Evolutionary conservation across 768 basidiomycete genomes (phyloP).

Genomic region (Leccinum subtestaceum): DNA sequence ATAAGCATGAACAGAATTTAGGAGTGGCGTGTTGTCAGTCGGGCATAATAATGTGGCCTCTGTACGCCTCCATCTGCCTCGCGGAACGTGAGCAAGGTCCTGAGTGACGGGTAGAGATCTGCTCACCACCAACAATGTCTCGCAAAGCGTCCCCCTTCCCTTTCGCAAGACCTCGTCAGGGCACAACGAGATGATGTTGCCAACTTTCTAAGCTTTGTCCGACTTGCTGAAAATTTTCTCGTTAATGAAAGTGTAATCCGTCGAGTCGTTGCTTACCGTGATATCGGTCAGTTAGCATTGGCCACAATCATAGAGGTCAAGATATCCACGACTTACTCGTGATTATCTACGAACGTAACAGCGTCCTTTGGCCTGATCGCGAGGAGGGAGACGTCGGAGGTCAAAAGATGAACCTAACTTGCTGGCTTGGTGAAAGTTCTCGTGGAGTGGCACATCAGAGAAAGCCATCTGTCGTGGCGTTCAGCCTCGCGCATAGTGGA

Average conservation of each 20-base stretch:
- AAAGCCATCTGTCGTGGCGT: conserved; percentile 26
- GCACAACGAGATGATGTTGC: conserved; percentile 95
- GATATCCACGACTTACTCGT: conserved; percentile 56
- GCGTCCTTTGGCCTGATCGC: conserved; percentile 71
- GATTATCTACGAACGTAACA: conserved; percentile 89
- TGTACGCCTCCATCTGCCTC: no score
- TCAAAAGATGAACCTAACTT: conserved; percentile 66
- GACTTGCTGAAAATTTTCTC: conserved; percentile 41
- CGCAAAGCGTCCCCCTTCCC: conserved; percentile 94
- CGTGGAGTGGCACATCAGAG: conserved; percentile 89
- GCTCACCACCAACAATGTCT: conserved; percentile 93
- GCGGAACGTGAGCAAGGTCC: no score
- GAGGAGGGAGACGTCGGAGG: conserved; percentile 66
- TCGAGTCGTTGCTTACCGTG: conserved; percentile 52
- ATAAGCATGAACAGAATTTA: no score
- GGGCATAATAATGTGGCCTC: no score
- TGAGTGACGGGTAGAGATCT: conserved; percentile 26
- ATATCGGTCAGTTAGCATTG: conserved; percentile 33
- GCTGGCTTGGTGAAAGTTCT: conserved; percentile 79
- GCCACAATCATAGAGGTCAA: not conserved
- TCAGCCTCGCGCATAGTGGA: no score
- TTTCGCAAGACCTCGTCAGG: conserved; percentile 97
- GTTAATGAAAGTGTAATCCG: conserved; percentile 2
- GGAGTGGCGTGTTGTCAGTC: no score
- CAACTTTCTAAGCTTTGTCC: conserved; percentile 83